Percentiles rank a stretch among this genome's conserved stretches.
Evolutionary conservation across 2,329 filamentous ascomycete genomes (phyloP).

Genomic region (Cladosporium velox): DNA sequence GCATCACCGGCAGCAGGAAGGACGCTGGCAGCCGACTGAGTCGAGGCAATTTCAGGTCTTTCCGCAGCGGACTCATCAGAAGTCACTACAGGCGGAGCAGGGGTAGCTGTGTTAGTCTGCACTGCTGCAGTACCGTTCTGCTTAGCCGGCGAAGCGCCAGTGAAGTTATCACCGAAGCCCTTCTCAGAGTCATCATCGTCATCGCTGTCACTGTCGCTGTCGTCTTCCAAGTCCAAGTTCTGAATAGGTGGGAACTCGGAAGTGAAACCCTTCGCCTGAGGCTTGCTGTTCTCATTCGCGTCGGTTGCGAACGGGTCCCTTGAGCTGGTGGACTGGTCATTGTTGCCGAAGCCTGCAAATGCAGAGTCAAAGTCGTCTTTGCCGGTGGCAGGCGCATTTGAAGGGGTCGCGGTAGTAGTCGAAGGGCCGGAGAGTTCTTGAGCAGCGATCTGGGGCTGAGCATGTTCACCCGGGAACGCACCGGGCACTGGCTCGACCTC

Average conservation of each 20-base stretch:
- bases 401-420: constrained; percentile 49
- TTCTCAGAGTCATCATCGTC: constrained; percentile 55
- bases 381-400: constrained; percentile 34
- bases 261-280: constrained; percentile 40
- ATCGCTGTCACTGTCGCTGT: constrained; percentile 86
- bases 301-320: constrained; percentile 47
- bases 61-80: constrained; percentile 15
- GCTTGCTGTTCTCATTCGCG: constrained; percentile 37
- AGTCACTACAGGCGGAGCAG: constrained; percentile 13
- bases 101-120: constrained; percentile 3
- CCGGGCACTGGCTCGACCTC: constrained; percentile 7
- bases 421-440: constrained; percentile 49
- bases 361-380: constrained; percentile 85
- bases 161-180: constrained; percentile 93
- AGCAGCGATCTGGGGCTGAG: constrained; percentile 17
- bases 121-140: constrained; percentile 15
- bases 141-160: constrained; percentile 56
- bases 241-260: constrained; percentile 88
- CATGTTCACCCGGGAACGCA: constrained; percentile 15
- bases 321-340: constrained; percentile 28
- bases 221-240: constrained; percentile 78
- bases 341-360: constrained; percentile 69
- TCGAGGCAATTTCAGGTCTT: constrained; percentile 20
- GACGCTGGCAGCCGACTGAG: constrained; percentile 39
- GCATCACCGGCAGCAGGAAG: constrained; percentile 59